Conservation (phyloP, 345 rosid species). For the Camelina laxa region DNA sequence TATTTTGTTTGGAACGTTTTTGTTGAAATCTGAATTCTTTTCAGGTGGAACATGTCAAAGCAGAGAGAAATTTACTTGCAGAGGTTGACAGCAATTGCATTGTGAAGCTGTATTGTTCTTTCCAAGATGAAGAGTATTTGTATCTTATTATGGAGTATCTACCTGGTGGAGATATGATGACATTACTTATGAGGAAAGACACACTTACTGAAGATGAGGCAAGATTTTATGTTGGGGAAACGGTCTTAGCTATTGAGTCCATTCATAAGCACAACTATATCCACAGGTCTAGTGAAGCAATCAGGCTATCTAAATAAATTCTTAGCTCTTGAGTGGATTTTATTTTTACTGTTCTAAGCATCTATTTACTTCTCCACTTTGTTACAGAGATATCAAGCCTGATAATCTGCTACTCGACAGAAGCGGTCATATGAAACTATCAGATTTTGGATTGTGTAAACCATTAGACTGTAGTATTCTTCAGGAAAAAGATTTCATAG, state of each 20-base stretch:
- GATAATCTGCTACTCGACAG: constrained; percentile 95
- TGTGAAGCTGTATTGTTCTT: constrained; percentile 92
- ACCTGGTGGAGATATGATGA: constrained; percentile 99
- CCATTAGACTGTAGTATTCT: constrained; percentile 95
- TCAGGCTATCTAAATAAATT: constrained; percentile 13
- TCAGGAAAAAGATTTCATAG: constrained; percentile 88
- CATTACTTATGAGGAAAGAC: constrained; percentile 96
- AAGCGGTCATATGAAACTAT: constrained; percentile 91
- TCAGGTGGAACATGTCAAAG: constrained; percentile 99
- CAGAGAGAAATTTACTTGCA: constrained; percentile 97
- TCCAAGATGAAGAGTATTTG: constrained; percentile 92
- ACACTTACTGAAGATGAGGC: constrained; percentile 96
- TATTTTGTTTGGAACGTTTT: neutral
- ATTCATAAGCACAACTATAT: constrained; percentile 97
- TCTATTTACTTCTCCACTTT: constrained; percentile 1
- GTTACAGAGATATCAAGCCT: constrained; percentile 93
- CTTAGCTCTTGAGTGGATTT: neutral
- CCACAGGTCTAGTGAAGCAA: constrained; percentile 68
- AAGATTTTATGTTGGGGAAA: constrained; percentile 93
- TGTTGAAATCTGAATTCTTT: constrained; percentile 37
- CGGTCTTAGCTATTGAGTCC: constrained; percentile 95
- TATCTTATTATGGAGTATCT: constrained; percentile 98
- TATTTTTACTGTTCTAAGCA: constrained; percentile 15
- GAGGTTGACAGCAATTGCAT: constrained; percentile 99
- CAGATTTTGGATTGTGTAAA: constrained; percentile 98